These are phyloP conservation scores for Eutrema yunnanense DNA, from an alignment of 345 rosid genomes.

Conservation along the genomic window DNA sequence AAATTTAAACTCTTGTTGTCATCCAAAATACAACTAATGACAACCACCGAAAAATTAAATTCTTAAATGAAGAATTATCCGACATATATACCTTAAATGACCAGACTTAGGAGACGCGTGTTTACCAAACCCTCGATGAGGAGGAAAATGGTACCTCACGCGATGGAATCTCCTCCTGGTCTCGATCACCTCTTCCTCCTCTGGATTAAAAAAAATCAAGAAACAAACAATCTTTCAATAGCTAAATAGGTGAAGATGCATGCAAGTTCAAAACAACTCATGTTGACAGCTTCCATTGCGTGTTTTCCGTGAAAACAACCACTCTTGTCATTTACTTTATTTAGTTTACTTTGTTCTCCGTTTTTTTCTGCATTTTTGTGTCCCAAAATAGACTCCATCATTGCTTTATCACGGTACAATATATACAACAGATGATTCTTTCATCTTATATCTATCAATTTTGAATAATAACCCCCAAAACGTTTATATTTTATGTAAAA, in stretches of 20 bases:
- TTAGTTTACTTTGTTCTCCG: not conserved
- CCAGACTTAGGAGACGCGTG: not conserved
- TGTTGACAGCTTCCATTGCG: not conserved
- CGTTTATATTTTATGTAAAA: not conserved
- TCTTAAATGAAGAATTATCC: not conserved
- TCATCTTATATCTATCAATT: not conserved
- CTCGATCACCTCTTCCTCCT: not conserved
- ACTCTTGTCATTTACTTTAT: constrained; percentile 17
- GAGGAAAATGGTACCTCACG: constrained; percentile 8
- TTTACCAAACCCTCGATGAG: not conserved
- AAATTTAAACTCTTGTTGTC: not conserved
- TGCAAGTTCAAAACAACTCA: not conserved
- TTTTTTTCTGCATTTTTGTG: not conserved
- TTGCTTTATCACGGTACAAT: not conserved
- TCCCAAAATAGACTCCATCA: constrained; percentile 8
- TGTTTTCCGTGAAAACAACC: constrained; percentile 14
- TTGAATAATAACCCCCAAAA: not conserved
- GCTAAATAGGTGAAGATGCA: constrained; percentile 3
- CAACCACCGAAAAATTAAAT: not conserved
- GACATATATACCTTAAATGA: not conserved
- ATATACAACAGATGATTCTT: not conserved
- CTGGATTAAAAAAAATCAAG: not conserved
- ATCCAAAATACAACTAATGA: not conserved
- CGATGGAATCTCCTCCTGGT: constrained; percentile 10
- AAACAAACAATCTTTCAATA: not conserved